phyloP scores from a whole-genome alignment of 768 basidiomycete genomes.

The Mycena crocata region DNA sequence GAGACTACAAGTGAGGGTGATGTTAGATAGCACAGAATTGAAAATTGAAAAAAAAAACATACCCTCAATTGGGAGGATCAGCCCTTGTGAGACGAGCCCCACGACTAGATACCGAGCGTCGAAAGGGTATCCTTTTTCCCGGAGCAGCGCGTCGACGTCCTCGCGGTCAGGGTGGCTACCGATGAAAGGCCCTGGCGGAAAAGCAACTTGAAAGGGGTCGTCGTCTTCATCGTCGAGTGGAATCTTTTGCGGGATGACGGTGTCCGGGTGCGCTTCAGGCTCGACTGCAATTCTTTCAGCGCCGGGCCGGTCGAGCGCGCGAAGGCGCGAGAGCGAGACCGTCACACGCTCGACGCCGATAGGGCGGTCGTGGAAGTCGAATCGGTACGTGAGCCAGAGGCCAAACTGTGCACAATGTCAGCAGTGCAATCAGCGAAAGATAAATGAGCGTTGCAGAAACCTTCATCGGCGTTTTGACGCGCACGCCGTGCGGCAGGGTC shows the following conservation, averaged over 20 bases:
- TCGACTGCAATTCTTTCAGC: slow-evolving; percentile 20
- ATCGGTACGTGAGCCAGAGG: slow-evolving; percentile 32
- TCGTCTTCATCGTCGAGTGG: no score
- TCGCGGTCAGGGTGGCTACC: no score
- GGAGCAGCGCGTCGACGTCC: slow-evolving; percentile 5
- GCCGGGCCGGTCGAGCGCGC: slow-evolving; percentile 24
- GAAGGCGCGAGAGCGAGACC: slow-evolving; percentile 25
- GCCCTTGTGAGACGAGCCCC: slow-evolving; percentile 32
- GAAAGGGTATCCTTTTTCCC: slow-evolving; percentile 18
- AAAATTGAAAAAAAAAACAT: not conserved
- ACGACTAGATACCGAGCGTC: slow-evolving; percentile 28
- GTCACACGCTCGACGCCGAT: slow-evolving; percentile 18
- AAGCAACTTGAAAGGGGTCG: no score
- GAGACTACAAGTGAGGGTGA: slow-evolving; percentile 1
- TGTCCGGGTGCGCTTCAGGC: not conserved
- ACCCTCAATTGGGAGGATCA: slow-evolving; percentile 27
- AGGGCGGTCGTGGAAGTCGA: slow-evolving; percentile 10
- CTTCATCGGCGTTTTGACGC: slow-evolving; percentile 29
- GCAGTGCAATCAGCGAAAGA: not conserved
- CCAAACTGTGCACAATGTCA: slow-evolving; percentile 20
- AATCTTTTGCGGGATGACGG: no score
- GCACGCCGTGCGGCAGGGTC: slow-evolving; percentile 9
- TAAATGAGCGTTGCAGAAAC: not conserved
- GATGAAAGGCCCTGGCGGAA: no score
- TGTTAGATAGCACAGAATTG: no score